Evolutionary conservation across 768 basidiomycete species (phyloP).

Genomic region (Suillus weaverae): DNA sequence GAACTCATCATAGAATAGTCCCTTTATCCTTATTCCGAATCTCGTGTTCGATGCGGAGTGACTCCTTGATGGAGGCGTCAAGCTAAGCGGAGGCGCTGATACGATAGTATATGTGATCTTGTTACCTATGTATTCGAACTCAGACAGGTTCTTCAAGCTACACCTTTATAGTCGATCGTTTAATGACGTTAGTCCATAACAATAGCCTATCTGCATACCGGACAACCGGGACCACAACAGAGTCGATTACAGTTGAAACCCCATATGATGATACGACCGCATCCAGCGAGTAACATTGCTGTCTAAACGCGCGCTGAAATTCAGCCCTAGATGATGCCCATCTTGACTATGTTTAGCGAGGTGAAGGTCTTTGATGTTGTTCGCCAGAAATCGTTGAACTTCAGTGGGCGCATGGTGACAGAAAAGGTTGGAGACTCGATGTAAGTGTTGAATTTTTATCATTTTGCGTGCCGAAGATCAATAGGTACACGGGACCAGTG

Average conservation of each 20-base stretch:
- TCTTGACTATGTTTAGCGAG: constrained; percentile 92
- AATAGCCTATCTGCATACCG: neutral
- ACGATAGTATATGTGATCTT: neutral
- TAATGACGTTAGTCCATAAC: neutral
- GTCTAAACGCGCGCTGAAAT: neutral
- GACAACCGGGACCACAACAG: constrained; percentile 45
- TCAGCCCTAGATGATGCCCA: constrained; percentile 87
- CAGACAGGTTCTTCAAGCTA: neutral
- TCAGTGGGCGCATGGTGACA: constrained; percentile 61
- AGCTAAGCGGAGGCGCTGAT: neutral
- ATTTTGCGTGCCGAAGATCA: neutral
- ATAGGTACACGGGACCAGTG: constrained; percentile 91
- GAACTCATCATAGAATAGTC: neutral
- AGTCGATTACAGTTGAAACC: constrained; percentile 87
- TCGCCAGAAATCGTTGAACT: constrained; percentile 74
- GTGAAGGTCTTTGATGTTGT: constrained; percentile 94
- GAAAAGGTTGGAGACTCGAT: constrained; percentile 59
- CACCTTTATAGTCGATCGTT: neutral
- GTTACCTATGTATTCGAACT: neutral
- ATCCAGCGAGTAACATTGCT: constrained; percentile 13
- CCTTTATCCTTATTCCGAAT: neutral
- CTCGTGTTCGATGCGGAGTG: neutral
- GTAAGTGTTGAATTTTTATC: neutral
- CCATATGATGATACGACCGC: constrained; percentile 99
- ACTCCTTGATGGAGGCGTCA: neutral